A percentile compares a stretch with the other conserved stretches of the same genome.
phyloP scores from a whole-genome alignment of 495 filamentous ascomycete genomes.

The Bathelium albidoporum region DNA sequence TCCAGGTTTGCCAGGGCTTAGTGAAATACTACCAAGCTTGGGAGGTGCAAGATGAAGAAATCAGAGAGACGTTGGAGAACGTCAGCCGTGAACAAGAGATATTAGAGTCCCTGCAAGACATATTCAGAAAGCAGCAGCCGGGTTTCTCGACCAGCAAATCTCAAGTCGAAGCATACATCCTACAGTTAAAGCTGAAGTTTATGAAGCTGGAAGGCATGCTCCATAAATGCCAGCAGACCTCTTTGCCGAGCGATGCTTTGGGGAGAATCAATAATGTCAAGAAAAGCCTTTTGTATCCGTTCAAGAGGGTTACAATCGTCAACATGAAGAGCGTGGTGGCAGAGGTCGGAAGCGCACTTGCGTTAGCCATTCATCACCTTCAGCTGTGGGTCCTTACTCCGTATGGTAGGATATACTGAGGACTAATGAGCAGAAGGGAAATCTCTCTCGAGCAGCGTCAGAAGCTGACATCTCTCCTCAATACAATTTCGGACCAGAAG shows the following conservation, averaged over 20 bases:
- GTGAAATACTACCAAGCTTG: background rate
- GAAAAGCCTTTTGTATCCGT: background rate
- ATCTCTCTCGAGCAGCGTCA: background rate
- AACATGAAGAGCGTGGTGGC: background rate
- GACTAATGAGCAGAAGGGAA: background rate
- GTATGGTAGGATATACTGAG: background rate
- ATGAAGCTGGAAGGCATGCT: background rate
- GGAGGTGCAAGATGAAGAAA: background rate
- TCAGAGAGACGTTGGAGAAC: background rate
- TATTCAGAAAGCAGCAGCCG: background rate
- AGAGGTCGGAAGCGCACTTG: background rate
- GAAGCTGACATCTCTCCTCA: background rate
- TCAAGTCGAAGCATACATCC: background rate
- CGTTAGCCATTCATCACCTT: background rate
- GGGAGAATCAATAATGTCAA: background rate
- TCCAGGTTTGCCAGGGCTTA: constrained; percentile 1
- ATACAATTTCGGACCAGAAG: background rate
- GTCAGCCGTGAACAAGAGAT: background rate
- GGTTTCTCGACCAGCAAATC: background rate
- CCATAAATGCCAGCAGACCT: background rate
- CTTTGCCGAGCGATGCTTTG: background rate
- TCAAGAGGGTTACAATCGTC: background rate
- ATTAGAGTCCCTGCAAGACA: background rate
- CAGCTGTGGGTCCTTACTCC: background rate
- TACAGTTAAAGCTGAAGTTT: background rate